These are phyloP conservation scores for Umbelopsis ramanniana DNA, from an alignment of 192 early-diverging fungal genomes.

Conservation along the genomic window DNA sequence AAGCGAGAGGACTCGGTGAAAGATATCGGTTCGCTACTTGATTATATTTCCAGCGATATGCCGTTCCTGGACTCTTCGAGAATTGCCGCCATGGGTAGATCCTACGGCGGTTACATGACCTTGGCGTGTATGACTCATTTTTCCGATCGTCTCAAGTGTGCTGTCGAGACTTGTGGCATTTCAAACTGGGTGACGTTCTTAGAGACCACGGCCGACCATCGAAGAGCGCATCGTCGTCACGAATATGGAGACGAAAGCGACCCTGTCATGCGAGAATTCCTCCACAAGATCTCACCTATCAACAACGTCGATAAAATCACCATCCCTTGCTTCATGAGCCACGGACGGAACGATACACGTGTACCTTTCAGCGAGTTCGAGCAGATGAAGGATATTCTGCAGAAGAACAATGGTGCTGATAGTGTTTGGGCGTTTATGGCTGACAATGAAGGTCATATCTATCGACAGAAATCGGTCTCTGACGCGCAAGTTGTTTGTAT, in stretches of 20 bases:
- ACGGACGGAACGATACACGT: conserved; percentile 11
- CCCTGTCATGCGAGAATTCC: conserved; percentile 17
- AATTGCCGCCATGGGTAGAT: conserved; percentile 16
- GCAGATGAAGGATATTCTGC: conserved; percentile 16
- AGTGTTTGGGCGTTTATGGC: conserved; percentile 12
- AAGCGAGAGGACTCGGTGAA: conserved; percentile 21
- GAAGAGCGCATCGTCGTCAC: background rate
- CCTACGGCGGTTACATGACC: conserved; percentile 23
- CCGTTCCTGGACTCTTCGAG: conserved; percentile 4
- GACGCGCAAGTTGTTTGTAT: conserved; percentile 19
- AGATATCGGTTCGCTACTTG: conserved; percentile 11
- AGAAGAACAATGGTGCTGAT: conserved; percentile 20
- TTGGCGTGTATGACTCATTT: conserved; percentile 16
- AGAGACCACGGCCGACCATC: conserved; percentile 12
- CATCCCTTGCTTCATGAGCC: conserved; percentile 17
- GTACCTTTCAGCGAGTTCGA: conserved; percentile 10
- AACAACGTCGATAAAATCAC: conserved; percentile 3
- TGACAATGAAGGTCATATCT: conserved; percentile 25
- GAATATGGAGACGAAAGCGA: conserved; percentile 19
- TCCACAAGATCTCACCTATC: conserved; percentile 11
- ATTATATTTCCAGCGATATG: background rate
- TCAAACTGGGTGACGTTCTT: conserved; percentile 11
- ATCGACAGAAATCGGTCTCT: background rate
- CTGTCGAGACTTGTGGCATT: conserved; percentile 20
- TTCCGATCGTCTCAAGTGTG: conserved; percentile 10